Base-by-base conservation (phyloP, 2,329 filamentous ascomycete genomes). In the Ascochyta koolunga region DNA sequence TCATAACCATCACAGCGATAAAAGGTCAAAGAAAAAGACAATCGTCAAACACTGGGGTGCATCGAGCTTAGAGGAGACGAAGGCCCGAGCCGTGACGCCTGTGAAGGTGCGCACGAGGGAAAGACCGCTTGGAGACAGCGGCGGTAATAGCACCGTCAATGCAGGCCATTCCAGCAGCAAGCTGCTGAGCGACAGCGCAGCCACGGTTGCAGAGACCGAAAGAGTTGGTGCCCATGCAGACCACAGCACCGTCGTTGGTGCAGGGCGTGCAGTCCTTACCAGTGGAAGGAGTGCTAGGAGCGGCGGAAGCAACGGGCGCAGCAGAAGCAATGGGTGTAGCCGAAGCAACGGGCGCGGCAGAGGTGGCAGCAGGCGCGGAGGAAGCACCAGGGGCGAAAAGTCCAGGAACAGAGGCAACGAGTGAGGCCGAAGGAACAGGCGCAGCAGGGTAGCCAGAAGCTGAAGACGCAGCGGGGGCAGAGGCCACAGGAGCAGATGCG, bases 131-230 rank as follows among this genome's bases (percentile, higher is more conserved):
- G 11, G 19, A 24, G 0, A 55, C 49, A n/a, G 44, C 42, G 10
- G 50, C 64, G 21, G 53, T 58, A 11, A 66, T 55, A 11, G 58
- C 59, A 32, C 76, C 76, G 39, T 70, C 65, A 9, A 67, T 60
- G 68, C 79, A 81, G 6, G 62, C 59, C 40, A 75, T 80, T 32
- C 78, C 79, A 18, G 67, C 62, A 9, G 78, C 73, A 24, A 80
- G 70, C 29, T 68, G 58, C 56, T 77, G 74, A 6, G 74, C 59
- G 31, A 79, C 67, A 5, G 76, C 78, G 51, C 68, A 77, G 39
- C 74, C 71, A 45, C 71, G 66, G 68, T 79, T 71, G 73, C 78
- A 80, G 31, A 80, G 67, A 27, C 78, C 79, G 50, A 77, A 81
- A 22, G 75, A 68, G 33, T 59, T 68, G 42, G 50, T 59, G 44